phyloP scores from a whole-genome alignment of 306 rosid species.

The Ochetophila trinervis region DNA sequence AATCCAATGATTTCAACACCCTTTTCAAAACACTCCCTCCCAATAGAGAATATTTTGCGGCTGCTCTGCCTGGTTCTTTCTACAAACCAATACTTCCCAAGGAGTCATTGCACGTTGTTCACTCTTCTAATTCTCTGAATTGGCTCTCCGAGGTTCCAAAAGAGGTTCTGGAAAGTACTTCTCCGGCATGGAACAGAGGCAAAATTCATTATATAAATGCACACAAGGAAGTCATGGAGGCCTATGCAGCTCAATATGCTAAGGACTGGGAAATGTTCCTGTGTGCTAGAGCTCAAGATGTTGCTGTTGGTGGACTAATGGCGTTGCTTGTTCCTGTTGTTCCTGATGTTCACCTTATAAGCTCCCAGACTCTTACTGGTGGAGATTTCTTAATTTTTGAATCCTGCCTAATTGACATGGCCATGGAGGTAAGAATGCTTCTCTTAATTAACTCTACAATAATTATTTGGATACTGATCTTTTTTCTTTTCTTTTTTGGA shows the following conservation, averaged over 20 bases:
- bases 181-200: conserved; percentile 13
- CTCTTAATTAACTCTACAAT: not conserved
- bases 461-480: not conserved
- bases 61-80: no score
- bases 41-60: no score
- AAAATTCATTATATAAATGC: conserved; percentile 1
- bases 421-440: not conserved
- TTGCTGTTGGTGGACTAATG: conserved; percentile 22
- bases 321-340: conserved; percentile 1
- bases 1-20: no score
- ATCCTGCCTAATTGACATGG: conserved; percentile 10
- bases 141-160: conserved; percentile 13
- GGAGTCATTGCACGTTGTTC: not conserved
- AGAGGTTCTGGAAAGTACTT: not conserved
- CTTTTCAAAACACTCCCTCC: no score
- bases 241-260: conserved; percentile 13
- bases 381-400: not conserved
- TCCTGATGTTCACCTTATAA: not conserved
- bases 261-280: conserved; percentile 5
- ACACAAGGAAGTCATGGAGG: not conserved
- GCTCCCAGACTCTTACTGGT: not conserved
- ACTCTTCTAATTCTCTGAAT: conserved; percentile 2
- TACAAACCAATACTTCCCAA: no score
- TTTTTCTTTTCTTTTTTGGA: not conserved
- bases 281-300: conserved; percentile 3